Evolutionary conservation across 768 basidiomycete genomes (phyloP).

Genomic region (Trametes sanguinea): DNA sequence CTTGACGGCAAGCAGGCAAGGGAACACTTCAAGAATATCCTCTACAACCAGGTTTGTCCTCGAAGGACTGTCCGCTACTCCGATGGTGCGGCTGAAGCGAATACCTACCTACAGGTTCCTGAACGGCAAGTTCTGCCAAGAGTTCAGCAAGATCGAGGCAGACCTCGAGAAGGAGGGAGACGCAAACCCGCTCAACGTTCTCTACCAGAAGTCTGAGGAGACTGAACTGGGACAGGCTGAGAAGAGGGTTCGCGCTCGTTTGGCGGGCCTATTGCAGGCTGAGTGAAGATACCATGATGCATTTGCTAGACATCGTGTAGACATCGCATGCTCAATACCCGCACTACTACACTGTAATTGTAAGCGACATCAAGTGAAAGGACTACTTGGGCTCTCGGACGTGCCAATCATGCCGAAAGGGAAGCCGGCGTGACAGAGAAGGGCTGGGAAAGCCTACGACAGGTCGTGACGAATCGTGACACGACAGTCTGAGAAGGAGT

Average conservation of each 20-base stretch:
- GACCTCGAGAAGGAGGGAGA: constrained; percentile 58
- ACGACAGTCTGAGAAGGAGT: not conserved
- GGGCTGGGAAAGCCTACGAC: no score
- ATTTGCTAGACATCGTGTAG: not conserved
- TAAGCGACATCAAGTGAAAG: no score
- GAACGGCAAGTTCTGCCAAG: constrained; percentile 57
- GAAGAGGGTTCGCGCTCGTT: constrained; percentile 53
- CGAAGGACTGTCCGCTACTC: no score
- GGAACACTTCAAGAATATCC: constrained; percentile 57
- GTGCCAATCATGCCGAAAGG: no score
- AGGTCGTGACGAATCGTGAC: no score
- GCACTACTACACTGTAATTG: not conserved
- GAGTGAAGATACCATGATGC: not conserved
- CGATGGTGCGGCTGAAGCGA: not conserved
- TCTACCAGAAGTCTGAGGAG: constrained; percentile 53
- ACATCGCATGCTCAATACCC: not conserved
- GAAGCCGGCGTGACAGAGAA: no score
- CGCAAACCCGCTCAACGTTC: constrained; percentile 53
- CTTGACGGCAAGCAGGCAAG: constrained; percentile 53
- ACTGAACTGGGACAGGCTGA: constrained; percentile 60
- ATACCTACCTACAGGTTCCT: constrained; percentile 46
- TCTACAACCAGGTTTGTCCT: constrained; percentile 52
- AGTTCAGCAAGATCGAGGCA: constrained; percentile 56
- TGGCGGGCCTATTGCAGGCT: constrained; percentile 43
- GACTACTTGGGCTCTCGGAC: no score